A percentile compares a stretch with the other conserved stretches of the same genome.
Conservation (phyloP, 129 eudicot genomes). For the Flaveria bidentis region DNA sequence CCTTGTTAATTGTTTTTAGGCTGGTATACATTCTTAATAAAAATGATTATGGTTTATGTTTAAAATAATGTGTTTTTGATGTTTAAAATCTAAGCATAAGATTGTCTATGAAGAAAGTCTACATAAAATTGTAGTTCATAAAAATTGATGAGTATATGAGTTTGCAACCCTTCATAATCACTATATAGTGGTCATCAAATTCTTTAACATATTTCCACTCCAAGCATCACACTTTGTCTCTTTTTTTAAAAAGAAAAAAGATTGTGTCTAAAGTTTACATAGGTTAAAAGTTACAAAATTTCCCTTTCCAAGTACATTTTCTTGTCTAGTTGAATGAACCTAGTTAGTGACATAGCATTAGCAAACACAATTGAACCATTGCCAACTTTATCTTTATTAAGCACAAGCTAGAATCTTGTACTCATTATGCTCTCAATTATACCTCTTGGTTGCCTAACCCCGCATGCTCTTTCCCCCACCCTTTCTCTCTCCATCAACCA, state of each 20-base stretch:
- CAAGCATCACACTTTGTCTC: conserved; percentile 5
- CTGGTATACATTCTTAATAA: no score
- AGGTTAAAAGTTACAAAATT: conserved; percentile 9
- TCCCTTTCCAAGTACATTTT: conserved; percentile 29
- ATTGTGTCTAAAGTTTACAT: background rate
- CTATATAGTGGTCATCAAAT: conserved; percentile 6
- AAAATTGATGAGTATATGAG: no score
- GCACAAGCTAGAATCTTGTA: conserved; percentile 50
- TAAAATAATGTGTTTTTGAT: no score
- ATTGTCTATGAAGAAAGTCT: no score
- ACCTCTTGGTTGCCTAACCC: conserved; percentile 81
- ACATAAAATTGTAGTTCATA: no score
- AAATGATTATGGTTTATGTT: no score
- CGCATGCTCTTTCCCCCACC: conserved; percentile 57
- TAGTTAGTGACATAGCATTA: conserved; percentile 34
- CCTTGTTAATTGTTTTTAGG: no score
- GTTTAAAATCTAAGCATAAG: no score
- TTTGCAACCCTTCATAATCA: background rate
- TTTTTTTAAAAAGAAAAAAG: background rate
- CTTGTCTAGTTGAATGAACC: conserved; percentile 33
- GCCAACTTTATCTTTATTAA: conserved; percentile 34
- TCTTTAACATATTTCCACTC: conserved; percentile 9
- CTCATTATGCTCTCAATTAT: conserved; percentile 81
- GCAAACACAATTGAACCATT: conserved; percentile 32
- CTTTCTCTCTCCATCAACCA: conserved; percentile 46